Percentiles rank a stretch among this genome's conserved stretches.
Conservation (phyloP, 2,329 filamentous ascomycete species). For the Microdochium nivale region DNA sequence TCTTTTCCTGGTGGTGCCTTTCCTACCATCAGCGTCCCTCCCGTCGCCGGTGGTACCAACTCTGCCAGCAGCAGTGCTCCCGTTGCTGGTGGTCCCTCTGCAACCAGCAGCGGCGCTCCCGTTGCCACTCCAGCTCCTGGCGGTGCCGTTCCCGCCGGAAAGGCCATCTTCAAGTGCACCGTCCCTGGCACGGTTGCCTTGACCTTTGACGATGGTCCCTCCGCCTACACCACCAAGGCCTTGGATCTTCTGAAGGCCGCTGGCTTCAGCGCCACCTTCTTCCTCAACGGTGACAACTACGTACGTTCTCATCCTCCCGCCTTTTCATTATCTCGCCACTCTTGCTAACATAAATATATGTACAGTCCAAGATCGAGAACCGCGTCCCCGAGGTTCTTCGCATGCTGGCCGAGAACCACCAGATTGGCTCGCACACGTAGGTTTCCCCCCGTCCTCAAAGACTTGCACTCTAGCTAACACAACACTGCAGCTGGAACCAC, state of each 20-base stretch:
- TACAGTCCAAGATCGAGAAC: slow-evolving; percentile 11
- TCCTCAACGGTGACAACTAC: slow-evolving; percentile 12
- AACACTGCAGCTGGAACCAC: slow-evolving; percentile 20
- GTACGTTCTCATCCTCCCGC: background rate
- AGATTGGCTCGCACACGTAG: slow-evolving; percentile 39
- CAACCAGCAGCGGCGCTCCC: no score
- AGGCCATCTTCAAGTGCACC: slow-evolving; percentile 23
- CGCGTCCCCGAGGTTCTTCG: slow-evolving; percentile 16
- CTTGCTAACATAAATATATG: background rate
- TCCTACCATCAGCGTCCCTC: no score
- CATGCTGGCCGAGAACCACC: slow-evolving; percentile 32
- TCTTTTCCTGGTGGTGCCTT: no score
- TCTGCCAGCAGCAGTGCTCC: no score
- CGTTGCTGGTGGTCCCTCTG: no score
- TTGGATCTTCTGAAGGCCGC: slow-evolving; percentile 10
- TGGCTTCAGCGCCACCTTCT: slow-evolving; percentile 25
- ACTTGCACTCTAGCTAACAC: background rate
- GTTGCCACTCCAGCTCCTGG: slow-evolving; percentile 15
- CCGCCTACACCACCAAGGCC: background rate
- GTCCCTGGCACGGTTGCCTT: slow-evolving; percentile 12
- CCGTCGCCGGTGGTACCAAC: no score
- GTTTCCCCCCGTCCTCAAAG: slow-evolving; percentile 6
- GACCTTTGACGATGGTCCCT: background rate
- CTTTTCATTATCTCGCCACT: background rate
- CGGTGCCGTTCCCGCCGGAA: slow-evolving; percentile 16